These are phyloP conservation scores for Talaromyces atroroseus DNA, from an alignment of 2,329 filamentous ascomycete species.

Conservation along the genomic window DNA sequence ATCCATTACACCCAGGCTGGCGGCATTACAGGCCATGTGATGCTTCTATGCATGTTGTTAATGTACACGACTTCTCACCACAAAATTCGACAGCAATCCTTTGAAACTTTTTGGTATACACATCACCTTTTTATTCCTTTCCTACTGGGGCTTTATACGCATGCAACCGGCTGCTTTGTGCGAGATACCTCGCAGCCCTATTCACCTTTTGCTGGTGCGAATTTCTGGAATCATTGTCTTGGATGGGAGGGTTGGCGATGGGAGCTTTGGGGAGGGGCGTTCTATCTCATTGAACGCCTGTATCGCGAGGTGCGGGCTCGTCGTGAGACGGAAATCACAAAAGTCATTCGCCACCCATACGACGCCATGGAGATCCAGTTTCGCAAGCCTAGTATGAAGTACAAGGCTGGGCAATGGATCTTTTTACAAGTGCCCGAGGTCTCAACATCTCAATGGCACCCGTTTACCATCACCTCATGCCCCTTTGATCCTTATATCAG, in stretches of 20 bases:
- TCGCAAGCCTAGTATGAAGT: conserved; percentile 90
- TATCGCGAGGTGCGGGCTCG: conserved; percentile 85
- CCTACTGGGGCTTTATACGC: conserved; percentile 86
- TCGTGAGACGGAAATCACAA: conserved; percentile 80
- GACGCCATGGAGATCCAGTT: conserved; percentile 98
- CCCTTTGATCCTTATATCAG: conserved; percentile 93
- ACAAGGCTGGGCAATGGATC: conserved; percentile 97
- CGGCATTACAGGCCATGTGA: conserved; percentile 91
- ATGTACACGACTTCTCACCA: conserved; percentile 96
- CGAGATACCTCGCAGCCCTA: conserved; percentile 66
- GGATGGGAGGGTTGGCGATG: conserved; percentile 97
- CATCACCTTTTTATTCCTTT: conserved; percentile 99
- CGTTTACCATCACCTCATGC: conserved; percentile 98
- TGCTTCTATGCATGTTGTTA: conserved; percentile 97
- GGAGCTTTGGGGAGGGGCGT: conserved; percentile 78
- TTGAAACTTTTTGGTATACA: conserved; percentile 98
- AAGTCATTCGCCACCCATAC: conserved; percentile 92
- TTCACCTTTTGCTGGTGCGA: conserved; percentile 76
- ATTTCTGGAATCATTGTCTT: conserved; percentile 88
- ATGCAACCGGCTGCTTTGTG: conserved; percentile 94
- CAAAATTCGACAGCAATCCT: conserved; percentile 92
- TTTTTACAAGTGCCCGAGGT: conserved; percentile 91
- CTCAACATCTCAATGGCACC: conserved; percentile 91
- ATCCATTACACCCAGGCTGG: conserved; percentile 88
- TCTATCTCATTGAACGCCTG: conserved; percentile 83